These are phyloP conservation scores for Pittosporum tobira DNA, from an alignment of 129 eudicot species.

Conservation along the genomic window DNA sequence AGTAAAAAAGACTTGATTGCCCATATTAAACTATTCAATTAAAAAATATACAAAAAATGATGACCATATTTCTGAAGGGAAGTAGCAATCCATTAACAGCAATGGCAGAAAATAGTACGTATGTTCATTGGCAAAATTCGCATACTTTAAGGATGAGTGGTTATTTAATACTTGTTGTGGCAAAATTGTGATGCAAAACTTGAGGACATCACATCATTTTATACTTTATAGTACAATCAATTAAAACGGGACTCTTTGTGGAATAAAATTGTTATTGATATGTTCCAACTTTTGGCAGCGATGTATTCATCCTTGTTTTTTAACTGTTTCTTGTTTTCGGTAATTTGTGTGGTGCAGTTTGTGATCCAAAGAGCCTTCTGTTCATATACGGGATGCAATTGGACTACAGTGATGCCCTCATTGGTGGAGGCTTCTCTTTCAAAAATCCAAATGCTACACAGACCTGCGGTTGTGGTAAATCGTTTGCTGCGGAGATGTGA, in stretches of 20 bases:
- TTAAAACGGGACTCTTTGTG: too few relatives aligned
- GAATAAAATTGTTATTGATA: too few relatives aligned
- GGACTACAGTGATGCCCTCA: conserved; percentile 96
- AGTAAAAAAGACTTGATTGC: too few relatives aligned
- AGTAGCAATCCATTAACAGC: neutral
- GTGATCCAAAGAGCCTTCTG: conserved; percentile 99
- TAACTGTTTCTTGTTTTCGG: neutral
- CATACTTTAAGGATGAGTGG: too few relatives aligned
- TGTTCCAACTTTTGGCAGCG: neutral
- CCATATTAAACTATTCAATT: too few relatives aligned
- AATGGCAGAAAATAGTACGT: neutral
- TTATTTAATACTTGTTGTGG: too few relatives aligned
- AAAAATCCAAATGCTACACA: conserved; percentile 95
- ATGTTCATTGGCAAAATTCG: too few relatives aligned
- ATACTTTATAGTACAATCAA: too few relatives aligned
- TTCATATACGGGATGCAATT: conserved; percentile 89
- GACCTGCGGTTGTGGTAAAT: conserved; percentile 98
- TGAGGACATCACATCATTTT: too few relatives aligned
- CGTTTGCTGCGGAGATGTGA: conserved; percentile 82
- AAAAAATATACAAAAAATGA: too few relatives aligned
- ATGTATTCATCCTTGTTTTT: conserved; percentile 1
- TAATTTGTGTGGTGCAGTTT: conserved; percentile 48
- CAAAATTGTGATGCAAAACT: too few relatives aligned
- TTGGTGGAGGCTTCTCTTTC: conserved; percentile 96
- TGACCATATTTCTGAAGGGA: too few relatives aligned